Evolutionary conservation across 495 filamentous ascomycete species (phyloP), one percentile per base, ranked within the genome.

Genomic region (Ramalina intermedia): DNA sequence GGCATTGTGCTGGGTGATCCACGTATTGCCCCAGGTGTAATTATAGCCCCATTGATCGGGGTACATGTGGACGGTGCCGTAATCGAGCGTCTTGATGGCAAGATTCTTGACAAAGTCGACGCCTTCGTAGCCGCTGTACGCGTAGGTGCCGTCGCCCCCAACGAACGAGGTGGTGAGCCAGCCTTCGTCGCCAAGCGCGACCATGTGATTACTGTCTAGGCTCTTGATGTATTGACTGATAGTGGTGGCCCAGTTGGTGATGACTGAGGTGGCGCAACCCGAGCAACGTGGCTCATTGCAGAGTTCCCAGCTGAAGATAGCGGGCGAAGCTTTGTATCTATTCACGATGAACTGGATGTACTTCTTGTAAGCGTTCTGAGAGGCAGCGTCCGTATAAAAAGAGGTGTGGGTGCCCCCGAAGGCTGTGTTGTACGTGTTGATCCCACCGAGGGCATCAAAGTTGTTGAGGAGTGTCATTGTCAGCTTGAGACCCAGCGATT

Each of bases 241-340:
- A 16, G 68, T 66, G n/a, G 63, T 63, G 24, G 74, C 75, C 81
- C 81, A 87, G 20, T 74, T 64, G 39, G 69, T 76, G 47, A 85
- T 71, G 11, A 80, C 67, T 6, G 68, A 67, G 0, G 76, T 67
- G 21, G 57, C 63, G 56, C 81, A 85, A 17, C 70, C 77, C 16
- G 71, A 70, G 68, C 81, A 85, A 48, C 80, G 71, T 9, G 80
- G 76, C 66, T 85, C 82, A 58, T 87, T 87, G 17, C 69, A 73
- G 6, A 85, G 65, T 55, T 85, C 80, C 82, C 82, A 87, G 0
- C 78, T 73, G 56, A 86, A 80, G 49, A 85, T 69, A 1, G 81
- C 76, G 0, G 69, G 47, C 3, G 71, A 76, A 36, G 58, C 64
- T 18, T 56, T 64, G 61, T 84, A 85, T 9, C 80, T 74, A 29